Conservation (phyloP, 192 early-diverging fungal genomes). For the Chytriomyces hyalinus region DNA sequence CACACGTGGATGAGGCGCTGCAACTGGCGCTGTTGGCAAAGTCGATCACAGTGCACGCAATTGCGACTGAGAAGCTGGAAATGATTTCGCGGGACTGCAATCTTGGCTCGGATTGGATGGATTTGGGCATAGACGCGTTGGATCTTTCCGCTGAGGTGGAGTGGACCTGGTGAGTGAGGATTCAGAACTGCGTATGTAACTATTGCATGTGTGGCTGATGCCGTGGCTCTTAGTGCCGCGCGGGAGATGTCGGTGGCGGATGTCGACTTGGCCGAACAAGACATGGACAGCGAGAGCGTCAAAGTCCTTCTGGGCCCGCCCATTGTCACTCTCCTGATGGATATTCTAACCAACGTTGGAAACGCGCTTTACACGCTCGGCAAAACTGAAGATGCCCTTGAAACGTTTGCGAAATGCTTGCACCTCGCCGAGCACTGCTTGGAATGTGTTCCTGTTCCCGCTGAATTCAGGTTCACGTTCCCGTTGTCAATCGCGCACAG, state of each 20-base stretch:
- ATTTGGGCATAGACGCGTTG: neutral
- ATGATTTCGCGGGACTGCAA: neutral
- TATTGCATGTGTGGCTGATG: no score
- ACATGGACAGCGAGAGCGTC: no score
- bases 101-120: neutral
- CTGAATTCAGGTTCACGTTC: neutral
- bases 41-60: neutral
- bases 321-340: slow-evolving; percentile 7
- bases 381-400: neutral
- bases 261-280: no score
- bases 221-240: no score
- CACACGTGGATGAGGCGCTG: slow-evolving; percentile 8
- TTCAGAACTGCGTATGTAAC: no score
- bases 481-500: neutral
- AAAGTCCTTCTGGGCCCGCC: neutral
- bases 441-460: neutral
- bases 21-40: neutral
- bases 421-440: neutral
- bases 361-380: slow-evolving; percentile 6
- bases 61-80: slow-evolving; percentile 7
- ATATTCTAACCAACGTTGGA: slow-evolving; percentile 3
- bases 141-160: neutral
- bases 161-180: neutral
- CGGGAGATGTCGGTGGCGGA: no score
- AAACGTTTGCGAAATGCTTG: neutral